phyloP scores from a whole-genome alignment of 108 stramenopile species.

The Cyclotella choctawhatcheeana region DNA sequence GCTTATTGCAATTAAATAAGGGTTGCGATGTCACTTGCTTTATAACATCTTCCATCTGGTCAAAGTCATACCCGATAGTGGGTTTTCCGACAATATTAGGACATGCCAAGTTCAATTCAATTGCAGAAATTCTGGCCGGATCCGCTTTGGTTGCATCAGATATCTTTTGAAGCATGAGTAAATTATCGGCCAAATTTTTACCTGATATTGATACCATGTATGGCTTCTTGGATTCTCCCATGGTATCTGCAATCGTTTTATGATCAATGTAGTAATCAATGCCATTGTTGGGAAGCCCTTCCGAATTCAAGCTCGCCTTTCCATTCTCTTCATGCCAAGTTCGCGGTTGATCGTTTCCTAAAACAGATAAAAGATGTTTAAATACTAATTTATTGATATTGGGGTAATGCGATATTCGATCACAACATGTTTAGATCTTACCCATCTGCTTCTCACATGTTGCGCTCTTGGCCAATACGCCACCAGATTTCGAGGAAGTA shows the following conservation, averaged over 20 bases:
- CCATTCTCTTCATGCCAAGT: constrained; percentile 58
- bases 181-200: constrained; percentile 80
- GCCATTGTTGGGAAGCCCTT: constrained; percentile 91
- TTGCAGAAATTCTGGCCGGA: constrained; percentile 56
- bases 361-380: too few species aligned
- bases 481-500: constrained; percentile 65
- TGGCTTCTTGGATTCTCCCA: constrained; percentile 68
- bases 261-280: constrained; percentile 89
- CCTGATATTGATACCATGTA: constrained; percentile 92
- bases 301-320: constrained; percentile 80
- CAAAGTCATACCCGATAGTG: constrained; percentile 93
- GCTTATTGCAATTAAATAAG: constrained; percentile 25
- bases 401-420: too few species aligned
- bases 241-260: constrained; percentile 70
- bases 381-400: too few species aligned
- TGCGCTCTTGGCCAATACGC: constrained; percentile 86
- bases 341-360: constrained; percentile 11
- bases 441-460: constrained; percentile 76
- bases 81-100: constrained; percentile 95
- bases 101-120: constrained; percentile 93
- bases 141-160: constrained; percentile 29
- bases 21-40: constrained; percentile 56
- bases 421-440: constrained; percentile 39
- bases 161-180: constrained; percentile 80
- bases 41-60: constrained; percentile 82